Evolutionary conservation across 371 early-diverging fungal genomes (phyloP), one percentile per base, ranked within the genome.

Genomic region (Mortierella sp.): DNA sequence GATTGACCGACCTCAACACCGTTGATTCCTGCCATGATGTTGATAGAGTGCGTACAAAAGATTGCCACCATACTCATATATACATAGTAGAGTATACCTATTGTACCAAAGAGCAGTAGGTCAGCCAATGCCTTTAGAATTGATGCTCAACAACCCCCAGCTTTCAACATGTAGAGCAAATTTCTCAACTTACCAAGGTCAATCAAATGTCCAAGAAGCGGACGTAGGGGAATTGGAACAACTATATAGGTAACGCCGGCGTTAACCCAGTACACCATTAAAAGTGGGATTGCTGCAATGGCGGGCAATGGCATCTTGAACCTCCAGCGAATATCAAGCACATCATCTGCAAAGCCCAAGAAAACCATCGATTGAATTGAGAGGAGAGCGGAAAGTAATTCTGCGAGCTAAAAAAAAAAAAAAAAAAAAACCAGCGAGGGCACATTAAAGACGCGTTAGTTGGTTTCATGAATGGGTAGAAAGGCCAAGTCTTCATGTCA

Each of bases 1-100:
- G 95, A 86, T 82, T 99, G 99, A 0, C 93, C 95, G 15, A 93
- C 96, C 83, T 99, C 99, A 47, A 99, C 92, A 7, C 99, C 99
- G 83, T 99, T 99, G 73, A 97, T 93, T 15, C 99, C 99, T 12
- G 99, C 99, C 47, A 99, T 84, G 60, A 99, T 99, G 81, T 99
- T 99, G 86, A 99, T 97, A 9, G 96, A 92, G 81, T 99, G 97
- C 1, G 98, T 98, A 72, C 96, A 97, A 76, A 99, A 99, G 23
- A 97, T 91, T 37, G 92, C 87, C 51, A 98, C 83, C 83, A 93
- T 84, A 0, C 86, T 86, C 91, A 99, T 97, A 75, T 95, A 97
- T 14, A 93, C 84, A 85, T 99, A 99, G 85, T 99, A 99, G 5
- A 97, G 74, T 14, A 81, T 50, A 2, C 98, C 98, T 91, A 74